Base-by-base conservation (phyloP, 345 rosid genomes). In the Citrus sp. region DNA sequence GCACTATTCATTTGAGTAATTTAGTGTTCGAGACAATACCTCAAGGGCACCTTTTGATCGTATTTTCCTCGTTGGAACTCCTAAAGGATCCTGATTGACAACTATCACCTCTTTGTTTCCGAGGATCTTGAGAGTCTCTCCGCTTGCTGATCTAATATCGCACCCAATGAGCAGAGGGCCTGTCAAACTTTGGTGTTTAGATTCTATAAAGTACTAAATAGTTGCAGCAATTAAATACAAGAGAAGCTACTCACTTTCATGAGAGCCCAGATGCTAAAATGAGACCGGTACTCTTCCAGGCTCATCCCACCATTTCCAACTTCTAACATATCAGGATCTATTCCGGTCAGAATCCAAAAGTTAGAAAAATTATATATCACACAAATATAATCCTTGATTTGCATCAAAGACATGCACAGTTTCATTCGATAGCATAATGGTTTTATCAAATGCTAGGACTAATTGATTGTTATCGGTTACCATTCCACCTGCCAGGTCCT, bases 281-380 rank as follows among this genome's bases (percentile, higher is more conserved):
- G 89, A 38, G 88, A 88, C 62, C 72, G 72, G 72, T 86, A 70
- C 60, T 70, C 74, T 21, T 49, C 88, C 7, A 84, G 64, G 71
- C 67, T 87, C 92, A 90, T 89, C 73, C 91, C 89, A 67, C 94
- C 91, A 75, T 90, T 91, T 24, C 90, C 92, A 49, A 91, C 90
- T 86, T 90, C 92, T 63, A 87, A 81, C 90, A 89, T 91, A 83
- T 89, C 92, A 9, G 94, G 87, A 83, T 89, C 92, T 90, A 25
- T 35, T 32, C 63, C 38, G 42, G 78, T 62, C 78, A 61, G 22
- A 51, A 55, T 46, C 27, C 68, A 46, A 34, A 71, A 30, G 65
- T 70, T 37, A 77, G 58, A 59, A 8, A 79, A 71, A 28, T 28
- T 6, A 35, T 9, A 70, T 9, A 25, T 14, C 63, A 13, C 51